A percentile compares a stretch with the other conserved stretches of the same genome.
These are phyloP conservation scores for Thuja plicata DNA, from an alignment of 83 land plant genomes.

Conservation along the genomic window DNA sequence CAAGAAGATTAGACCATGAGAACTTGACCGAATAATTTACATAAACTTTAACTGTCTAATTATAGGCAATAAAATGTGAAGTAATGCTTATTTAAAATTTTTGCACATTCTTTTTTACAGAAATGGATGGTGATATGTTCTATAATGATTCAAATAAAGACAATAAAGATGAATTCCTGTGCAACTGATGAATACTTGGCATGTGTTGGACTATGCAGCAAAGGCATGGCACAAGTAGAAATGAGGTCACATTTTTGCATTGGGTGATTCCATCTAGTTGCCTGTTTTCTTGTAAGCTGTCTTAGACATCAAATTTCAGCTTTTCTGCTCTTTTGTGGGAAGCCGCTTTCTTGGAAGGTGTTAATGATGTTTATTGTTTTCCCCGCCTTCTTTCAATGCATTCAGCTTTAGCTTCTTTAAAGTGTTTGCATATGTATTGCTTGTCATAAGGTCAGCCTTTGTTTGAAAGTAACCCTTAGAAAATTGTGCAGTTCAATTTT, in stretches of 20 bases:
- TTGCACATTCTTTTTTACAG: neutral
- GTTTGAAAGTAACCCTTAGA: neutral
- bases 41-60: neutral
- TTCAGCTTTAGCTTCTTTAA: neutral
- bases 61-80: neutral
- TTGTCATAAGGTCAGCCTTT: neutral
- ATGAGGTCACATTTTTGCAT: neutral
- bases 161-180: neutral
- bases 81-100: neutral
- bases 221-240: neutral
- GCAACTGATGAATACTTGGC: neutral
- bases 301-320: neutral
- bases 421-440: neutral
- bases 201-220: neutral
- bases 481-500: neutral
- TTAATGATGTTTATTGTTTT: neutral
- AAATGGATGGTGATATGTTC: neutral
- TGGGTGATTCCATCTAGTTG: conserved; percentile 1
- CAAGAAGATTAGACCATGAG: neutral
- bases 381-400: neutral
- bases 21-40: neutral
- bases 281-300: neutral
- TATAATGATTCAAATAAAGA: neutral
- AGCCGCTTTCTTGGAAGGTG: neutral
- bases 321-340: neutral